These are phyloP conservation scores for Candida golubevii DNA, from an alignment of 805 yeast species.

Conservation along the genomic window DNA sequence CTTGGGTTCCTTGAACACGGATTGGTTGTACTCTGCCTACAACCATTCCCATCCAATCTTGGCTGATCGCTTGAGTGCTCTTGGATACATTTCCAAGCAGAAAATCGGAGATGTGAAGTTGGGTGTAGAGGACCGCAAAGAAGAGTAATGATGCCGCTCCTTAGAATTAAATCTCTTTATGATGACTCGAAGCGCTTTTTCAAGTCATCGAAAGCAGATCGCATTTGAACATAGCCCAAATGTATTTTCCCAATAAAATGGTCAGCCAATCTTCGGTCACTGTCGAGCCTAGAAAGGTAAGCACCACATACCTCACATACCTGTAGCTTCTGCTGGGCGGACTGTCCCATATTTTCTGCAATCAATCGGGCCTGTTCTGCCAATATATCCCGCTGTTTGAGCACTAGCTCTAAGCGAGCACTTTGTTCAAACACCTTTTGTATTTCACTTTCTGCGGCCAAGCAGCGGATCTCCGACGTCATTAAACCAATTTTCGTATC, in stretches of 20 bases:
- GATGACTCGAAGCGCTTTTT: conserved; percentile 13
- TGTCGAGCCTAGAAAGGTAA: conserved; percentile 76
- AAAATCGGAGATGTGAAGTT: conserved; percentile 28
- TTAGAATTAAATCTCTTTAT: too few species aligned
- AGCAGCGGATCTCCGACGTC: conserved; percentile 58
- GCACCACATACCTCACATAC: conserved; percentile 92
- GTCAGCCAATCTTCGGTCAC: conserved; percentile 82
- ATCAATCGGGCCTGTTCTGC: conserved; percentile 55
- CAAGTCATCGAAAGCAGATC: conserved; percentile 48
- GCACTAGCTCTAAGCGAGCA: conserved; percentile 41
- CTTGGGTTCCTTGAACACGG: conserved; percentile 82
- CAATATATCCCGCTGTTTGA: conserved; percentile 45
- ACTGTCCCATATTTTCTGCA: conserved; percentile 72
- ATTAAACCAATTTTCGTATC: conserved; percentile 63
- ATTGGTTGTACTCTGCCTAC: conserved; percentile 83
- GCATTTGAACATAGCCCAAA: conserved; percentile 73
- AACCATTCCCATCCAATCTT: conserved; percentile 89
- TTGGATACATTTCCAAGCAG: conserved; percentile 47
- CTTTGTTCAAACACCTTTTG: conserved; percentile 45
- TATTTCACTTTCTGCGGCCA: conserved; percentile 48
- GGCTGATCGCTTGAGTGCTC: conserved; percentile 80
- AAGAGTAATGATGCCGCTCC: not conserved
- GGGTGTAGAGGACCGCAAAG: conserved; percentile 8
- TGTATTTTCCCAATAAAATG: conserved; percentile 89
- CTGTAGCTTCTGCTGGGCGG: conserved; percentile 86